Evolutionary conservation across 2,329 filamentous ascomycete genomes (phyloP).

Genomic region (Diplodia corticola): DNA sequence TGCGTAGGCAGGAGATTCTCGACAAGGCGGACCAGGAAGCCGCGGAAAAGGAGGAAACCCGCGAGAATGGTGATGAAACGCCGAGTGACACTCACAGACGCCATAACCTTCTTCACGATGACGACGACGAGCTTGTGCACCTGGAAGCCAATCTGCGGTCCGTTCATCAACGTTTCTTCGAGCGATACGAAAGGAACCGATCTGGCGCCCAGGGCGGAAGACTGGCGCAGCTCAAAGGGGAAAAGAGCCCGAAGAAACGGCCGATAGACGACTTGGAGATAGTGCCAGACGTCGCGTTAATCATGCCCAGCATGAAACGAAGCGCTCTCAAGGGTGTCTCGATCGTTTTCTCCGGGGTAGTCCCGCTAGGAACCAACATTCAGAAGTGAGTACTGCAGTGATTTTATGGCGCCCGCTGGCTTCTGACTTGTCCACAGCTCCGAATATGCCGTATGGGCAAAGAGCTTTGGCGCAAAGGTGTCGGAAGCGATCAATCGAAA

Average conservation of each 20-base stretch:
- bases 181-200: slow-evolving; percentile 68
- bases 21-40: slow-evolving; percentile 78
- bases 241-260: slow-evolving; percentile 51
- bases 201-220: slow-evolving; percentile 46
- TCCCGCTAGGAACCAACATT: slow-evolving; percentile 78
- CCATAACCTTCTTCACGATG: slow-evolving; percentile 81
- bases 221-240: slow-evolving; percentile 53
- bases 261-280: slow-evolving; percentile 52
- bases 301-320: slow-evolving; percentile 81
- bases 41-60: slow-evolving; percentile 53
- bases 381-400: slow-evolving; percentile 50
- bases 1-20: slow-evolving; percentile 89
- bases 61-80: slow-evolving; percentile 41
- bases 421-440: slow-evolving; percentile 47
- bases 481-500: slow-evolving; percentile 56
- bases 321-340: slow-evolving; percentile 72
- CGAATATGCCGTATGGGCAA: slow-evolving; percentile 84
- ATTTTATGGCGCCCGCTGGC: background rate
- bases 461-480: slow-evolving; percentile 77
- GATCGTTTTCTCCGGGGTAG: slow-evolving; percentile 86
- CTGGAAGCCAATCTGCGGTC: slow-evolving; percentile 74
- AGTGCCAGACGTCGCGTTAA: slow-evolving; percentile 80
- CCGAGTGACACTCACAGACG: slow-evolving; percentile 47
- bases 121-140: slow-evolving; percentile 78
- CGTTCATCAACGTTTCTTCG: slow-evolving; percentile 79